Percentiles rank a stretch among this genome's conserved stretches.
Conservation (phyloP, 306 rosid genomes). For the Fragaria nilgerrensis region DNA sequence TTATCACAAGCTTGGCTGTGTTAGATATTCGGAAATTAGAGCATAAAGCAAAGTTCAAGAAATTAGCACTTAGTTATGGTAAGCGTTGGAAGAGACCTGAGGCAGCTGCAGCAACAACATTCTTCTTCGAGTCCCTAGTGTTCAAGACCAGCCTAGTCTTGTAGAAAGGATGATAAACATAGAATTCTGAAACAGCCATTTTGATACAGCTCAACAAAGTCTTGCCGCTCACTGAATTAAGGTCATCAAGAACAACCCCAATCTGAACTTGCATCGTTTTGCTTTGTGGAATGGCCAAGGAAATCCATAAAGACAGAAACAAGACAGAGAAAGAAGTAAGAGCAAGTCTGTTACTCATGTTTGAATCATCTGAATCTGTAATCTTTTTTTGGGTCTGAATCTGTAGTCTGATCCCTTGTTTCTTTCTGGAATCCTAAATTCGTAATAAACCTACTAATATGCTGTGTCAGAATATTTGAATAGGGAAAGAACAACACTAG, state of each 20-base stretch:
- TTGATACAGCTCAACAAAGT: slow-evolving; percentile 13
- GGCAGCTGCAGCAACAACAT: slow-evolving; percentile 23
- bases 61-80: too few species aligned
- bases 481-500: too few species aligned
- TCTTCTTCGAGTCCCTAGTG: slow-evolving; percentile 9
- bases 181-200: slow-evolving; percentile 31
- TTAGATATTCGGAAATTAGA: neutral
- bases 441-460: neutral
- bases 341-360: neutral
- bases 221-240: slow-evolving; percentile 22
- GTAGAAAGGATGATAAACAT: slow-evolving; percentile 13
- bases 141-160: slow-evolving; percentile 22
- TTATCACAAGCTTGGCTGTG: neutral
- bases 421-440: neutral
- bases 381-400: neutral
- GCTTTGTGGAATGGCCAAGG: neutral
- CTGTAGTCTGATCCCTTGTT: neutral
- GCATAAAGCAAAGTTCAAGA: neutral
- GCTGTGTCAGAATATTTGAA: neutral
- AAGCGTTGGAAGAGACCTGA: neutral
- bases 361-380: neutral
- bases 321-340: neutral
- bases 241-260: slow-evolving; percentile 36
- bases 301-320: neutral
- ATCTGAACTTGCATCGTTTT: neutral